Conservation (phyloP, 768 basidiomycete genomes). For the Clitopilus hobsonii region DNA sequence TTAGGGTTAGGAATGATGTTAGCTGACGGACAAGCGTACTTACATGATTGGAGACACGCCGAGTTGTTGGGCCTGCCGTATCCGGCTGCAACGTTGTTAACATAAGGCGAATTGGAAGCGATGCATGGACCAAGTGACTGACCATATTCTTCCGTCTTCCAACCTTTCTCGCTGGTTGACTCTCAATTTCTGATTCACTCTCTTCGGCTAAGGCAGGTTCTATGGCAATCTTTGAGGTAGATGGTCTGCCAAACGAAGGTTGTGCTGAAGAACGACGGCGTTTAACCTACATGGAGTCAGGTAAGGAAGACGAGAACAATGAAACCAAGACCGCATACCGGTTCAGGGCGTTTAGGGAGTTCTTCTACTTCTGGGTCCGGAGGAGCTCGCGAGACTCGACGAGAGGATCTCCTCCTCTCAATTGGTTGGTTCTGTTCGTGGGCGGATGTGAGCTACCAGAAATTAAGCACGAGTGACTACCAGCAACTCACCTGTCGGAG, state of each 20-base stretch:
- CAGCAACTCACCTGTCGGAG: constrained; percentile 21
- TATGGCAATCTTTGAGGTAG: constrained; percentile 21
- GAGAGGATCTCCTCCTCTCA: constrained; percentile 55
- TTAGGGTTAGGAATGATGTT: not conserved
- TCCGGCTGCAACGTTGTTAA: too few species aligned
- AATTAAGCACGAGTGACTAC: not conserved
- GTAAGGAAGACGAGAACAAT: not conserved
- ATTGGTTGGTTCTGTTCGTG: not conserved
- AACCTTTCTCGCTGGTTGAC: constrained; percentile 54
- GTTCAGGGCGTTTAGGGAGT: constrained; percentile 42
- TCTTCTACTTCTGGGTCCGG: constrained; percentile 37
- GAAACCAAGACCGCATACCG: constrained; percentile 36
- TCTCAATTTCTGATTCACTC: constrained; percentile 73
- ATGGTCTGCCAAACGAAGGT: constrained; percentile 53
- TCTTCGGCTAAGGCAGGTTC: constrained; percentile 58
- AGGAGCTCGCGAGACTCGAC: constrained; percentile 59
- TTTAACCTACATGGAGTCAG: constrained; percentile 50
- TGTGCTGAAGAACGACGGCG: constrained; percentile 78
- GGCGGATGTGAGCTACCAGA: not conserved
- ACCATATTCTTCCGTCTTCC: constrained; percentile 55
- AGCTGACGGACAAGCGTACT: constrained; percentile 10
- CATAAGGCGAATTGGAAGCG: too few species aligned
- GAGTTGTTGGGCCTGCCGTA: constrained; percentile 44
- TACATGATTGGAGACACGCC: constrained; percentile 50
- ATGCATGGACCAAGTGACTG: not conserved